Evolutionary conservation across 2,329 filamentous ascomycete genomes (phyloP).

Genomic region (Claviceps sp.): DNA sequence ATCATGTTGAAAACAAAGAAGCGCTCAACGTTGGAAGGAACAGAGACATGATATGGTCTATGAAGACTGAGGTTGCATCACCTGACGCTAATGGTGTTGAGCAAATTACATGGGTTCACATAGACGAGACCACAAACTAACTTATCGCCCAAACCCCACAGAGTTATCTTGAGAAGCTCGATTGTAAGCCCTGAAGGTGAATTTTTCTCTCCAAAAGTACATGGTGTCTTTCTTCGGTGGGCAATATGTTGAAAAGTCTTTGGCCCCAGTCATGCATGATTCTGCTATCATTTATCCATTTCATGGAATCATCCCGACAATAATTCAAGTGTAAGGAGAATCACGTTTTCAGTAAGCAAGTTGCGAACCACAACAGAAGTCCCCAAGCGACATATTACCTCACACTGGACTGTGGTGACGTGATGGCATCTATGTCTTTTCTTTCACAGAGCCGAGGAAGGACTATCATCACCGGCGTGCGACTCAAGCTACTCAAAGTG

Average conservation of each 20-base stretch:
- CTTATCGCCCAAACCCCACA: conserved; percentile 10
- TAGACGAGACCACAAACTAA: conserved; percentile 9
- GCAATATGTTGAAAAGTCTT: neutral
- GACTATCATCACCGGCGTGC: too few species aligned
- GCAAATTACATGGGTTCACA: conserved; percentile 16
- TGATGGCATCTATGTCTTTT: too few species aligned
- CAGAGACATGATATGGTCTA: conserved; percentile 7
- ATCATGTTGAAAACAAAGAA: neutral
- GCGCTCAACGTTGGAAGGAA: neutral
- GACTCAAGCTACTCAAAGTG: too few species aligned
- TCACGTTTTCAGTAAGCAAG: too few species aligned
- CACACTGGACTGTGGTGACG: too few species aligned
- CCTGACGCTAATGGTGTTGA: conserved; percentile 21
- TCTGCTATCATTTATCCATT: too few species aligned
- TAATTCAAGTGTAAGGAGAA: too few species aligned
- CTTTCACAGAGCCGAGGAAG: too few species aligned
- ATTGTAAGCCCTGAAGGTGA: conserved; percentile 1
- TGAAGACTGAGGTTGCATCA: conserved; percentile 7
- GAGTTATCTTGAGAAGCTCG: conserved; percentile 17
- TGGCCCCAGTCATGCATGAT: neutral
- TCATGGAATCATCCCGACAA: too few species aligned
- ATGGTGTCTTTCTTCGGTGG: neutral
- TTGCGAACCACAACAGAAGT: too few species aligned
- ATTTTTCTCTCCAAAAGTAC: neutral
- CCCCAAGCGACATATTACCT: too few species aligned